phyloP scores from a whole-genome alignment of 2,329 filamentous ascomycete species.

The Alternaria dauci region DNA sequence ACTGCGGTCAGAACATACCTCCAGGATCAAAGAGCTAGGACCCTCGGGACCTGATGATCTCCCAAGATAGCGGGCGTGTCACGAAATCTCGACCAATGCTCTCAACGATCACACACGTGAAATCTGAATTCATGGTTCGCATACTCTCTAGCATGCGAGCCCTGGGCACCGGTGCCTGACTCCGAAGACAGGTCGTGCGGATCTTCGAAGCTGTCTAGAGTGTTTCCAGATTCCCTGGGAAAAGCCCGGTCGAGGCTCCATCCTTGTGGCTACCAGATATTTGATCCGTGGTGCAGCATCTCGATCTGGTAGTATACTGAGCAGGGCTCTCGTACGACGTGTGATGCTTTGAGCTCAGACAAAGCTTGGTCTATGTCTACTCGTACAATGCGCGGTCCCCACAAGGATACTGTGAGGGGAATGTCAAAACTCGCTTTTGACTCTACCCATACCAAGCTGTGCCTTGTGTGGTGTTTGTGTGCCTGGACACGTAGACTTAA shows the following conservation, averaged over 20 bases:
- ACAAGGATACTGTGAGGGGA: neutral
- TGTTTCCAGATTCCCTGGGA: neutral
- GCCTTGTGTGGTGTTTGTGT: neutral
- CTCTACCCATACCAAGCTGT: neutral
- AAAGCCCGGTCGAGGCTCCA: neutral
- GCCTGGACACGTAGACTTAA: slow-evolving; percentile 25
- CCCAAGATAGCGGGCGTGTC: neutral
- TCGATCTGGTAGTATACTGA: neutral
- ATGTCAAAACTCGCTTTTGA: neutral
- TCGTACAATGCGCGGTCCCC: neutral
- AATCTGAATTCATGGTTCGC: neutral
- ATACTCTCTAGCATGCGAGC: neutral
- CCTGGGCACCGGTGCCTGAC: neutral
- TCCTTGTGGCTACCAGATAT: neutral
- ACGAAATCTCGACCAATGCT: neutral
- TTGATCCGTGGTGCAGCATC: neutral
- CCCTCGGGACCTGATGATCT: neutral
- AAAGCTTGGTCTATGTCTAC: neutral
- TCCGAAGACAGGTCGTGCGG: neutral
- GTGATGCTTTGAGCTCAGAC: neutral
- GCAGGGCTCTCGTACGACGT: neutral
- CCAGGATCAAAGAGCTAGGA: neutral
- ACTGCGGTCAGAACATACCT: neutral
- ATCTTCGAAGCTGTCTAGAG: neutral
- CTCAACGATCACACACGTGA: neutral